phyloP scores from a whole-genome alignment of 73 alveolate genomes.

The Paramecium pentaurelia region DNA sequence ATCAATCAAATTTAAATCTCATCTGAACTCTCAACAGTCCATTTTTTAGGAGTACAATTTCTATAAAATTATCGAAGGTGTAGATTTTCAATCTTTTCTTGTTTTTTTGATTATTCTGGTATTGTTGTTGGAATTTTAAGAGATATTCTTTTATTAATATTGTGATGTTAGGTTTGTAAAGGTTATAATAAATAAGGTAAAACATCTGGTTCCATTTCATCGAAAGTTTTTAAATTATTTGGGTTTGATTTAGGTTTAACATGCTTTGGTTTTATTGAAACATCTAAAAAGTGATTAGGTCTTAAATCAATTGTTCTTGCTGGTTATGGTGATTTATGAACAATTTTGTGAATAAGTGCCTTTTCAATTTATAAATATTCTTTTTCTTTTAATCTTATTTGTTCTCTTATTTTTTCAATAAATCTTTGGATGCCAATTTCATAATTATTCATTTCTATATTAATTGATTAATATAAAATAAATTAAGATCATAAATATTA shows the following conservation, averaged over 20 bases:
- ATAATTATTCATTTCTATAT: neutral
- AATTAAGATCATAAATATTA: neutral
- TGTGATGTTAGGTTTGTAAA: neutral
- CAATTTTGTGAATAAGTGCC: neutral
- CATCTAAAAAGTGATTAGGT: neutral
- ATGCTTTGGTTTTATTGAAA: neutral
- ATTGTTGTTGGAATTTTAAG: neutral
- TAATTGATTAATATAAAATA: neutral
- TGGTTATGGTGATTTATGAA: conserved; percentile 11
- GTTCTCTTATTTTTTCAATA: conserved; percentile 1
- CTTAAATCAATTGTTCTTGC: neutral
- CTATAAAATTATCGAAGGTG: neutral
- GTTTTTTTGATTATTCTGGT: neutral
- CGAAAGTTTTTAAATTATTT: neutral
- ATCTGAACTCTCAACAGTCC: conserved; percentile 15
- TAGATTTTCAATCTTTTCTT: neutral
- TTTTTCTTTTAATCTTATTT: conserved; percentile 1
- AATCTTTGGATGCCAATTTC: neutral
- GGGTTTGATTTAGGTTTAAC: neutral
- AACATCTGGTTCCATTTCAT: neutral
- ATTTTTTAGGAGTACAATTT: neutral
- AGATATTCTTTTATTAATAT: neutral
- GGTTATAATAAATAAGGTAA: neutral
- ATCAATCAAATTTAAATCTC: neutral
- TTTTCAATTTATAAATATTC: neutral